Evolutionary conservation across 306 rosid genomes (phyloP).

Genomic region (Quercus variabilis): DNA sequence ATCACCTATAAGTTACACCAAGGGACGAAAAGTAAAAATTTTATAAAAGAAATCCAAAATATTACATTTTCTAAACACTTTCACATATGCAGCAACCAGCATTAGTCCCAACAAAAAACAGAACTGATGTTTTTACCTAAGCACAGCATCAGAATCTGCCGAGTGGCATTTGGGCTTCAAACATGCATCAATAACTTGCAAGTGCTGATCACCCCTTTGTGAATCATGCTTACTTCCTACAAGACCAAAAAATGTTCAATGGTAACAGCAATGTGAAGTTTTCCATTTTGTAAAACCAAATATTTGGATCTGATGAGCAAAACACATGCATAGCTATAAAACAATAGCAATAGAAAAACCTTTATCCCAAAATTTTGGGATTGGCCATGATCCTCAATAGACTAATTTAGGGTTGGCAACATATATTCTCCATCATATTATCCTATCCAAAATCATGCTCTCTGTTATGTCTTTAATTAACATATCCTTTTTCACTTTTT

Average conservation of each 20-base stretch:
- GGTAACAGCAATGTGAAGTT: not conserved
- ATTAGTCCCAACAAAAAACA: conserved; percentile 10
- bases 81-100: conserved; percentile 4
- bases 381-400: no score
- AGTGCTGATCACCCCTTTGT: conserved; percentile 23
- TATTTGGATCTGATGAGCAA: not conserved
- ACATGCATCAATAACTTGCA: conserved; percentile 66
- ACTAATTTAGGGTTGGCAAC: no score
- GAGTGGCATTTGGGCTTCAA: conserved; percentile 70
- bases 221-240: conserved; percentile 39
- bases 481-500: no score
- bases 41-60: not conserved
- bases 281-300: not conserved
- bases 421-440: not conserved
- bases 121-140: conserved; percentile 32
- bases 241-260: conserved; percentile 19
- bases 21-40: not conserved
- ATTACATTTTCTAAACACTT: not conserved
- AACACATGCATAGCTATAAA: not conserved
- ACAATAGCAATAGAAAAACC: no score
- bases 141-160: conserved; percentile 62
- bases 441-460: no score
- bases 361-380: no score
- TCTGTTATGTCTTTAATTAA: no score
- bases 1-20: no score